A percentile compares a stretch with the other conserved stretches of the same genome.
These are phyloP conservation scores for Tolypocladium nubicola DNA, from an alignment of 2,329 filamentous ascomycete species.

Conservation along the genomic window DNA sequence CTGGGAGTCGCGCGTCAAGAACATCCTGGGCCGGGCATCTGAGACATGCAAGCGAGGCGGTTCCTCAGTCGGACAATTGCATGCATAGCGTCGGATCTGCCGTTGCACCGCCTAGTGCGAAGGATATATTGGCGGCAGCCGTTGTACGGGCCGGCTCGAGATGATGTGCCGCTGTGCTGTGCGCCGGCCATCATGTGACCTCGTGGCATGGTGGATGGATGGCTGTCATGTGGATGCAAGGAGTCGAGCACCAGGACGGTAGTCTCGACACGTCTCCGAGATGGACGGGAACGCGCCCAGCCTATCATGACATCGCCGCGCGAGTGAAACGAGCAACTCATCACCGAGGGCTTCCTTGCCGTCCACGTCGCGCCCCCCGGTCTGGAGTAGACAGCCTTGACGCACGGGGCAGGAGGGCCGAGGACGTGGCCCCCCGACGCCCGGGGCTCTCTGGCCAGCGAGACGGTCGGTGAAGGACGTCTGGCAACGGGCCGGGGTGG, in stretches of 20 bases:
- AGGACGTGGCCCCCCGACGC: not conserved
- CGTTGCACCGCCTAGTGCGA: not conserved
- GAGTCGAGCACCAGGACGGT: too few species aligned
- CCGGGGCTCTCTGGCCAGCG: too few species aligned
- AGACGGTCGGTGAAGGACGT: not conserved
- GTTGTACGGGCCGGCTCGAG: not conserved
- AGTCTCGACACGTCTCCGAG: not conserved
- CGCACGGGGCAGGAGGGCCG: not conserved
- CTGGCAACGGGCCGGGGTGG: not conserved
- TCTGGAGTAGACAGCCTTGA: not conserved
- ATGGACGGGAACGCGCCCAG: not conserved
- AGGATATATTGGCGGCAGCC: not conserved
- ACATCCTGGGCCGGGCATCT: not conserved
- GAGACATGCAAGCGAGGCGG: not conserved
- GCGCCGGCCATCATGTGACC: not conserved
- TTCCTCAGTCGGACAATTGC: conserved; percentile 1
- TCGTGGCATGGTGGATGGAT: not conserved
- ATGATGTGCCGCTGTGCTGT: not conserved
- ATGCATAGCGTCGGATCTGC: not conserved
- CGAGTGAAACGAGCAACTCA: not conserved
- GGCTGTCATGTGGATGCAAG: too few species aligned
- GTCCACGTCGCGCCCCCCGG: not conserved
- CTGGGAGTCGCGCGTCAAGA: not conserved
- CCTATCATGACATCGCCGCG: not conserved
- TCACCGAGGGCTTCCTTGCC: not conserved